Base-by-base conservation (phyloP, 2,329 filamentous ascomycete species). In the Rhynchosporium secalis region DNA sequence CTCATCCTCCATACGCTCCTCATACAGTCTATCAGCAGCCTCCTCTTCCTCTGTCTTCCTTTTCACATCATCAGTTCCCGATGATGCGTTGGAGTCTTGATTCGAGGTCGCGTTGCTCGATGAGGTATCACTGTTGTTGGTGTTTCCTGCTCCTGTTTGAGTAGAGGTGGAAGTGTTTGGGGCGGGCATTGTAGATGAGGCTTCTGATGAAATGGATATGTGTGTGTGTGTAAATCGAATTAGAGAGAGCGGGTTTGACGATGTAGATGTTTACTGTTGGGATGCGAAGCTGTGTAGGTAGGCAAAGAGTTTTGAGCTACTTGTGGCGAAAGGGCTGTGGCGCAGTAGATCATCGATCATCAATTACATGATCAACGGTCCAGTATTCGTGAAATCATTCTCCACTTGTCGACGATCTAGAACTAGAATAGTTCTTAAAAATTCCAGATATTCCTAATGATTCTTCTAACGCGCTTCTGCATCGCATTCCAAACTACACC, bases 1-100 rank as follows among this genome's bases (percentile, higher is more conserved):
- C 71, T 85, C 83, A 1, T 85, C 81, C 74, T 86, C 82, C 36
- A 86, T 86, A 26, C 83, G 82, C 73, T 86, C 83, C 59, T 78
- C 77, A 66, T 86, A 86, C 69, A 80, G 81, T 13, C 58, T 60
- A 57, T 64, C 66, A 13, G 60, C 59, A 33, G 51, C 62, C 40
- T 58, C 47, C 20, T 63, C 58, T 28, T 54, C 62, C 26, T 61
- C 56, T 1, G 48, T 56, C 40, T 58, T 60, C 48, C 43, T 46
- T 8, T 9, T 12, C 26, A 46, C 43, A 1, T 28, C 43, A 7
- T n/a, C 43, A 5, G 5, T 36, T 26, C 43, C 43, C 3, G 43
- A 28, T 8, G 43, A 28, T 46, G 15, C 43, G 26, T 28, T 46
- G 31, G 8, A 28, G 12, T 28, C 29, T 28, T 45, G 41, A 20